Evolutionary conservation across 2,329 filamentous ascomycete species (phyloP).

Genomic region (Myriosclerotinia duriaeana): DNA sequence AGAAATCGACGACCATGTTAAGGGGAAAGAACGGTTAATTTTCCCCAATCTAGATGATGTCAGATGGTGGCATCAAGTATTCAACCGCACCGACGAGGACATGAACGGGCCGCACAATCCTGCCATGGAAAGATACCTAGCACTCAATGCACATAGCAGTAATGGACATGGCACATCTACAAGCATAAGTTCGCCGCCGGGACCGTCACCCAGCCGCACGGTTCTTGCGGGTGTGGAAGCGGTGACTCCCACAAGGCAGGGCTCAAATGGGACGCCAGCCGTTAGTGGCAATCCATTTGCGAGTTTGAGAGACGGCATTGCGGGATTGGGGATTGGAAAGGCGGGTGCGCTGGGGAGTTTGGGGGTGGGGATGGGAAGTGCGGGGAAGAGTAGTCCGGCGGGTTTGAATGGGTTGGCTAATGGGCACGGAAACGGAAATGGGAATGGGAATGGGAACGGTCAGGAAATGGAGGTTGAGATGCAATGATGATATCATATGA

Average conservation of each 20-base stretch:
- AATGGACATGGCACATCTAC: conserved; percentile 12
- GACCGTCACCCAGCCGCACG: neutral
- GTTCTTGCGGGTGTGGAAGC: conserved; percentile 18
- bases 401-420: conserved; percentile 10
- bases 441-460: conserved; percentile 18
- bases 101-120: conserved; percentile 75
- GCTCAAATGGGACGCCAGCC: conserved; percentile 38
- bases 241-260: conserved; percentile 29
- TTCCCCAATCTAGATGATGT: conserved; percentile 75
- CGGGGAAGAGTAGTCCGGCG: conserved; percentile 35
- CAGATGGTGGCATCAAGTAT: conserved; percentile 92
- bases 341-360: conserved; percentile 22
- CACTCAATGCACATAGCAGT: conserved; percentile 13
- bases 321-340: conserved; percentile 45
- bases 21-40: conserved; percentile 78
- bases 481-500: conserved; percentile 42
- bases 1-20: conserved; percentile 71
- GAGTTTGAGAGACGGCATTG: conserved; percentile 48
- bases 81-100: conserved; percentile 82
- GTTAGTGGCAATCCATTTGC: conserved; percentile 42
- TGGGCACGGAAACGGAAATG: neutral
- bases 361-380: conserved; percentile 32
- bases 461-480: conserved; percentile 51
- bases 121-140: conserved; percentile 43
- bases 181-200: conserved; percentile 10